Conservation (phyloP, 345 rosid genomes). For the Orychophragmus violaceus region DNA sequence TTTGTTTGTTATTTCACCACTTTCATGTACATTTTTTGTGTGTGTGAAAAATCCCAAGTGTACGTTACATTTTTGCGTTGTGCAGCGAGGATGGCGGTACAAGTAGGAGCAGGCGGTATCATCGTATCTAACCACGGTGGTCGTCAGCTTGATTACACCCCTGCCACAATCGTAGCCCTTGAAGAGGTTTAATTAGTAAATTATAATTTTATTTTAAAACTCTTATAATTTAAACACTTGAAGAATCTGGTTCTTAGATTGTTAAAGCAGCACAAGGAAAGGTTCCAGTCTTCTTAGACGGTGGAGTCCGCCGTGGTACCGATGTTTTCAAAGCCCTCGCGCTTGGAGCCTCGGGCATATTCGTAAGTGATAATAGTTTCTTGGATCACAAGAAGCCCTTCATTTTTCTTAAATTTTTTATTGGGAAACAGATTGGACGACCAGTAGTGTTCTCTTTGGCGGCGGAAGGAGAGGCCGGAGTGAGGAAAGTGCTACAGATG, state of each 20-base stretch:
- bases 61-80: neutral
- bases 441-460: constrained; percentile 80
- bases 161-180: constrained; percentile 60
- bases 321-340: constrained; percentile 87
- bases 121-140: constrained; percentile 86
- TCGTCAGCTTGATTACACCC: constrained; percentile 72
- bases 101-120: constrained; percentile 72
- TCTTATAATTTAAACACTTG: neutral
- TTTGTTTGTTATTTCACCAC: neutral
- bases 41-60: no score
- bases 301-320: constrained; percentile 86
- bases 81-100: constrained; percentile 59
- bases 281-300: constrained; percentile 74
- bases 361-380: constrained; percentile 41
- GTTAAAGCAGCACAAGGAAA: constrained; percentile 76
- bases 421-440: constrained; percentile 59
- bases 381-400: neutral
- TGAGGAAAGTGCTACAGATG: constrained; percentile 64
- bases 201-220: neutral
- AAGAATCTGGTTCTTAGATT: constrained; percentile 34
- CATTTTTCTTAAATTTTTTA: neutral
- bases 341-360: constrained; percentile 80
- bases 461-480: constrained; percentile 71
- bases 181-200: constrained; percentile 51
- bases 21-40: no score